Conservation (phyloP, 495 filamentous ascomycete genomes). For the Letharia lupina region DNA sequence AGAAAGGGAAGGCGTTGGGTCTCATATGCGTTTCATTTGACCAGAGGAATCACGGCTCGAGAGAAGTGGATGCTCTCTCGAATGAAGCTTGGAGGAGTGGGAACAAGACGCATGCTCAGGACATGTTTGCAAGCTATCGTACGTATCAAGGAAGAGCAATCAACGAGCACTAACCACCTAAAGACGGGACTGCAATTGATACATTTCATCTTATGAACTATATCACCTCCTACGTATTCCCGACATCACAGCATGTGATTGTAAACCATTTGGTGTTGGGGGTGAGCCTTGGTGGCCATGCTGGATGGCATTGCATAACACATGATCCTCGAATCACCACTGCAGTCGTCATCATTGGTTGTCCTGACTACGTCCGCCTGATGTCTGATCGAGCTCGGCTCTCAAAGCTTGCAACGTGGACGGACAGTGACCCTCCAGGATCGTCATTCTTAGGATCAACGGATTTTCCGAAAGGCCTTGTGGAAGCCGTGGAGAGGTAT, state of each 20-base stretch:
- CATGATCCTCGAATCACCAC: conserved; percentile 68
- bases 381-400: conserved; percentile 69
- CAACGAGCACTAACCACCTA: conserved; percentile 1
- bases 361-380: conserved; percentile 75
- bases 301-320: conserved; percentile 73
- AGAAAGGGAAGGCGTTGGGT: conserved; percentile 32
- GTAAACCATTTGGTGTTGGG: conserved; percentile 68
- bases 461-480: conserved; percentile 62
- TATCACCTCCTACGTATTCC: conserved; percentile 67
- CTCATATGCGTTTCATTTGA: conserved; percentile 80
- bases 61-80: conserved; percentile 47
- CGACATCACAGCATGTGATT: conserved; percentile 43
- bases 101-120: conserved; percentile 75
- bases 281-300: conserved; percentile 80
- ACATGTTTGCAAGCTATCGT: conserved; percentile 70
- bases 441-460: conserved; percentile 60
- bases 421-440: conserved; percentile 45
- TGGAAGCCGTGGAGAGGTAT: conserved; percentile 50
- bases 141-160: conserved; percentile 14
- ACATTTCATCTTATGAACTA: conserved; percentile 62
- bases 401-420: conserved; percentile 60
- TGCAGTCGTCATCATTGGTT: conserved; percentile 74
- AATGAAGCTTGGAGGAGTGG: conserved; percentile 75
- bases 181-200: conserved; percentile 68
- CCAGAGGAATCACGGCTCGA: conserved; percentile 78